A percentile compares a stretch with the other conserved stretches of the same genome.
Conservation (phyloP, 495 filamentous ascomycete genomes). For the Copromyces sp. region DNA sequence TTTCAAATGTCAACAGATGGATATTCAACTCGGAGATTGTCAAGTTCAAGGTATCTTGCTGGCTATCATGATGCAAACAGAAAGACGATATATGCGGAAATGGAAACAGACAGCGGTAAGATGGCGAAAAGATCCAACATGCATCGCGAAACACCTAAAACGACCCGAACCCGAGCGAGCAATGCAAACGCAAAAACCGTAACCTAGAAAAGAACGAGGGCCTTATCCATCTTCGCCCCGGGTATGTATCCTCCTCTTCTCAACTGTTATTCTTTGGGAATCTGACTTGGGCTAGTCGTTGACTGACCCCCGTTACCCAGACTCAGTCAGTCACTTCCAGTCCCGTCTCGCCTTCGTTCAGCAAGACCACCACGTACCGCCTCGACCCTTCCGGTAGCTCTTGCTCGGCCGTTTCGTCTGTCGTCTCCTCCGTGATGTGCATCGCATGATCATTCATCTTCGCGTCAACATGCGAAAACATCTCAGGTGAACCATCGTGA, state of each 20-base stretch:
- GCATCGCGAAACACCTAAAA: neutral
- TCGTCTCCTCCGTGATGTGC: conserved; percentile 16
- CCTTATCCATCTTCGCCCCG: neutral
- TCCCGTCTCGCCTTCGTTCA: conserved; percentile 12
- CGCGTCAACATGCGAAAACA: conserved; percentile 4
- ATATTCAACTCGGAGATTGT: neutral
- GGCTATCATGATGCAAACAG: neutral
- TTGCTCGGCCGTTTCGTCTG: neutral
- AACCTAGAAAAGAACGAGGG: neutral
- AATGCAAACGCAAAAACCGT: neutral
- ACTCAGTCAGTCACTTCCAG: neutral
- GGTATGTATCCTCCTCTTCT: neutral
- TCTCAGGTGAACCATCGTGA: conserved; percentile 15
- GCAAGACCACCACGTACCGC: conserved; percentile 22
- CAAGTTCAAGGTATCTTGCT: neutral
- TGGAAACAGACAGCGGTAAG: neutral
- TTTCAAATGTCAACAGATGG: neutral
- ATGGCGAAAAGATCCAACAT: neutral
- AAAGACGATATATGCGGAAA: neutral
- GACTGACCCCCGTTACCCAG: neutral
- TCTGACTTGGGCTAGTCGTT: neutral
- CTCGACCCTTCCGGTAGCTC: conserved; percentile 8
- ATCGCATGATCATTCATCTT: conserved; percentile 13
- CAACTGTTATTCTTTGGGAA: neutral
- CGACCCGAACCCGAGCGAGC: neutral